Evolutionary conservation across 768 basidiomycete genomes (phyloP).

Genomic region (Russula olivacea): DNA sequence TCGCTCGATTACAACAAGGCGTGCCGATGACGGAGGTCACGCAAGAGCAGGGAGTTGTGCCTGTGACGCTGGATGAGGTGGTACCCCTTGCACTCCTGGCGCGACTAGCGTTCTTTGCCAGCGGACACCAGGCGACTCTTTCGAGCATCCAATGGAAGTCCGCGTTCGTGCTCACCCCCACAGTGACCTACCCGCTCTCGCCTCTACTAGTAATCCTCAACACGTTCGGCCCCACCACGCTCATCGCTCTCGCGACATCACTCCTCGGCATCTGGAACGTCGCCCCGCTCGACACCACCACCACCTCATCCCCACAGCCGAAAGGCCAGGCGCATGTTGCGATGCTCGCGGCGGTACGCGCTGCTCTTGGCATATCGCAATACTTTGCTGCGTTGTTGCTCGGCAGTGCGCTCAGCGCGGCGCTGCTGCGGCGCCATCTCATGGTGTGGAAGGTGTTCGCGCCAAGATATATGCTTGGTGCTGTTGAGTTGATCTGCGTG

Average conservation of each 20-base stretch:
- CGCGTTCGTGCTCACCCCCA: constrained; percentile 75
- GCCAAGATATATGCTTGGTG: constrained; percentile 85
- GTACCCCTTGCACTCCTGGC: constrained; percentile 72
- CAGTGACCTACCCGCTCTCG: constrained; percentile 65
- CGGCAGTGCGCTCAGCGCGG: constrained; percentile 65
- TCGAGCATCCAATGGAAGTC: constrained; percentile 94
- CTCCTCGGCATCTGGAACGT: constrained; percentile 82
- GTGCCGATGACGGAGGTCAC: not conserved
- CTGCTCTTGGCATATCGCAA: constrained; percentile 45
- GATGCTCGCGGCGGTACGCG: constrained; percentile 4
- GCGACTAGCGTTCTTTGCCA: constrained; percentile 72
- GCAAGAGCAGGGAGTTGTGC: not conserved
- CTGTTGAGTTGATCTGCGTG: constrained; percentile 55
- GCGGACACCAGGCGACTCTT: constrained; percentile 88
- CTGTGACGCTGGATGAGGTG: constrained; percentile 52
- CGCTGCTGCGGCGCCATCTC: constrained; percentile 73
- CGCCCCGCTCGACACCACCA: constrained; percentile 41
- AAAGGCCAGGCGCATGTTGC: constrained; percentile 26
- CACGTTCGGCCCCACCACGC: constrained; percentile 64
- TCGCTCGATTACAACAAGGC: constrained; percentile 32
- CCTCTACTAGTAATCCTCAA: constrained; percentile 71
- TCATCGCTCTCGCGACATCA: constrained; percentile 62
- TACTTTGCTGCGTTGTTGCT: constrained; percentile 64
- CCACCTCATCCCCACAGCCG: not conserved
- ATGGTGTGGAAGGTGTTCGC: constrained; percentile 99